These are phyloP conservation scores for Phytophthora quininea DNA, from an alignment of 352 stramenopile species.

Conservation along the genomic window DNA sequence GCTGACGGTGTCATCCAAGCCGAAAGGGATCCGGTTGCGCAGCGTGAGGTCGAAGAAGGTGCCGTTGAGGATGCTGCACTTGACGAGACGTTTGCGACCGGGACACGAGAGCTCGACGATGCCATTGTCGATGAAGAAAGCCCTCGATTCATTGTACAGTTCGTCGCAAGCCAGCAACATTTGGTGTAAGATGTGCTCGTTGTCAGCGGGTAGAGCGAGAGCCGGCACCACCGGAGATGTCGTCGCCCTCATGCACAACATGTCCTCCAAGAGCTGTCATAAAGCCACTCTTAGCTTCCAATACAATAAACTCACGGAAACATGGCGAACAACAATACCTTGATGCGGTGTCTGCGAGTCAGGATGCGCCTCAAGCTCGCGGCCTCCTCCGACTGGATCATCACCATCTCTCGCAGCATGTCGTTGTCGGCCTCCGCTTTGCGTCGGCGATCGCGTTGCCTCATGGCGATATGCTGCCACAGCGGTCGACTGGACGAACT, in stretches of 20 bases:
- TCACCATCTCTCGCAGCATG: background rate
- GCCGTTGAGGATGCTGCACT: background rate
- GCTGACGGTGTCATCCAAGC: background rate
- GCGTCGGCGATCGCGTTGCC: no score
- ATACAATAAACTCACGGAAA: no score
- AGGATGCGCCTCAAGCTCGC: background rate
- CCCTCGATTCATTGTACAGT: conserved; percentile 1
- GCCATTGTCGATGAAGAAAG: background rate
- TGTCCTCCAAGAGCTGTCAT: no score
- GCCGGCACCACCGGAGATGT: no score
- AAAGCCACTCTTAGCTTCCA: no score
- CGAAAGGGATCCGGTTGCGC: conserved; percentile 16
- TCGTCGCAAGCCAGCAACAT: background rate
- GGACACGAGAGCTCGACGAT: conserved; percentile 4
- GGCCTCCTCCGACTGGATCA: background rate
- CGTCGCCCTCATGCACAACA: no score
- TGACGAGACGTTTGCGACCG: background rate
- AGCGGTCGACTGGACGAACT: no score
- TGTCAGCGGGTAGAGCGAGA: no score
- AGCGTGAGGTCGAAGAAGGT: conserved; percentile 21
- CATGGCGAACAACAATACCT: background rate
- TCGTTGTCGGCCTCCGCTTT: background rate
- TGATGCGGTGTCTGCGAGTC: no score
- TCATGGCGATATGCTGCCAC: no score
- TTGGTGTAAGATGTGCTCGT: no score